Base-by-base conservation (phyloP, 2,329 filamentous ascomycete genomes). In the Sporothrix inflata region DNA sequence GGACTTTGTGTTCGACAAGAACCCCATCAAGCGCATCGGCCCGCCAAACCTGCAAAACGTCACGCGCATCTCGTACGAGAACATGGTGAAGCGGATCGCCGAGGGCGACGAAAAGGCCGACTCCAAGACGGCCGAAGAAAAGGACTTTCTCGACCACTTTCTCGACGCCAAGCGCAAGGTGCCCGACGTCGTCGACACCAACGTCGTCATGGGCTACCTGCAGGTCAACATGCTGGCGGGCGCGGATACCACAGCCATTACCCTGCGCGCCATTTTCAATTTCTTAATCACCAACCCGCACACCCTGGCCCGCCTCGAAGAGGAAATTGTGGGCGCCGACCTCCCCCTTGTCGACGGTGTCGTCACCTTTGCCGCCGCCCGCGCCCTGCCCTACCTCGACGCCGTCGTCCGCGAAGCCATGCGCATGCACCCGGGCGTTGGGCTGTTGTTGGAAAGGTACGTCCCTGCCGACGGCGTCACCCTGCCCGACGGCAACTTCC, bases 331-430 rank as follows among this genome's bases (percentile, higher is more conserved):
- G 1, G 19, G 12, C 7, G 34, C 55, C 55, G 1, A 61, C 30
- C 55, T 40, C 16, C 76, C 49, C 8, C 21, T 16, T 1, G 24
- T 24, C n/a, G 24, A 65, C 8, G 55, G 55, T 9, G 55, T 69
- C 19, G 70, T 70, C 1, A 1, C 72, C 12, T 71, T 69, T 30
- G 55, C 30, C 2, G 51, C 69, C 14, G 73, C 70, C 6, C 71
- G 71, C 11, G 49, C 69, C 7, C 78, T 86, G 11, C 80, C 81
- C 0, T 87, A 86, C 73, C 79, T 88, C 7, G 82, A 84, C 71
- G 85, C 85, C 0, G 82, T 83, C 3, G 81, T 87, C 45, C 83
- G 83, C 67, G 86, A 87, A 75, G 82, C 81, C 0, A 77, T 86
- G 21, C 80, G 86, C 0, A 79, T 86, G 30, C 83, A 81, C 73